These are phyloP conservation scores for Pterocarpus santalinus DNA, from an alignment of 306 rosid genomes.

Conservation along the genomic window DNA sequence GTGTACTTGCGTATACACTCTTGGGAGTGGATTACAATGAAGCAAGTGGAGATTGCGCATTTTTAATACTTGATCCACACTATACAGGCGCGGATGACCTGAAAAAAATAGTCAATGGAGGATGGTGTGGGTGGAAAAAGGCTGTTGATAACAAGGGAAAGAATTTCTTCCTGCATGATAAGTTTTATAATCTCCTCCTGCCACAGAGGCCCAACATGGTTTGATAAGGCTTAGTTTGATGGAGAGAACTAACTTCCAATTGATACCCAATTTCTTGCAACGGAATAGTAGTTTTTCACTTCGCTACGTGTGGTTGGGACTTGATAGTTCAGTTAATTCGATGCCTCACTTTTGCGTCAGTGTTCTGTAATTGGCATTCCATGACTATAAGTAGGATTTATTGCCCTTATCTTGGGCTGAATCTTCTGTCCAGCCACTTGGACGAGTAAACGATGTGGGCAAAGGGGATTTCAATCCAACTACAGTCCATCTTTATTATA, in stretches of 20 bases:
- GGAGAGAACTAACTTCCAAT: background rate
- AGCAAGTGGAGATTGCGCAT: slow-evolving; percentile 89
- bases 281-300: slow-evolving; percentile 11
- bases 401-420: background rate
- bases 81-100: slow-evolving; percentile 84
- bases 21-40: slow-evolving; percentile 95
- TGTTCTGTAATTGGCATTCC: slow-evolving; percentile 37
- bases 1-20: slow-evolving; percentile 95
- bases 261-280: slow-evolving; percentile 8
- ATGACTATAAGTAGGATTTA: background rate
- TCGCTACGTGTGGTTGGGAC: slow-evolving; percentile 32
- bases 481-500: background rate
- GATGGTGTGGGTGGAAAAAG: slow-evolving; percentile 99
- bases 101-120: slow-evolving; percentile 82
- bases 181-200: slow-evolving; percentile 89
- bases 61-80: slow-evolving; percentile 96
- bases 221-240: slow-evolving; percentile 39
- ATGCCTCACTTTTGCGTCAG: slow-evolving; percentile 24
- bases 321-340: background rate
- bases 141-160: slow-evolving; percentile 91
- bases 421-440: background rate
- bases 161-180: slow-evolving; percentile 86
- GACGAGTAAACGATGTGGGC: background rate
- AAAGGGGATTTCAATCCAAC: background rate
- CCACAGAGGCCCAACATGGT: slow-evolving; percentile 99